A percentile compares a stretch with the other conserved stretches of the same genome.
These are phyloP conservation scores for Dactylellina cionopaga DNA, from an alignment of 2,329 filamentous ascomycete genomes.

Conservation along the genomic window DNA sequence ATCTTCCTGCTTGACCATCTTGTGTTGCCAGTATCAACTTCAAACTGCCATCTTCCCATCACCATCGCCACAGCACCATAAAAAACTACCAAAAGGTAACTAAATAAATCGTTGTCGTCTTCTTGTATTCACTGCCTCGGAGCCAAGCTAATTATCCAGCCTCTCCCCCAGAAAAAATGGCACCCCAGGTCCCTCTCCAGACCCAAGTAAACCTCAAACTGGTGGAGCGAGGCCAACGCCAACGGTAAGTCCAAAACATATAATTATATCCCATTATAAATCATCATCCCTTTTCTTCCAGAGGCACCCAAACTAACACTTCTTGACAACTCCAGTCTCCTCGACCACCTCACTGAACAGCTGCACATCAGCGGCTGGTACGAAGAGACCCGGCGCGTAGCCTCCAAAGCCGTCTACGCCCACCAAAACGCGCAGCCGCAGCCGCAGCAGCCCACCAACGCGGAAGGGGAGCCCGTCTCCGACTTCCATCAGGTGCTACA, in stretches of 20 bases:
- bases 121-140: too few relatives aligned
- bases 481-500: conserved; percentile 40
- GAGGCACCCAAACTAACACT: not conserved
- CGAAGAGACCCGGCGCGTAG: conserved; percentile 33
- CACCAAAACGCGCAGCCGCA: conserved; percentile 27
- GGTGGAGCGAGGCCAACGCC: conserved; percentile 32
- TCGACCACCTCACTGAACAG: conserved; percentile 44
- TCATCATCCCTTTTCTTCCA: not conserved
- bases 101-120: too few relatives aligned
- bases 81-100: not conserved
- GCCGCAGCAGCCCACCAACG: not conserved
- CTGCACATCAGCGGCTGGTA: conserved; percentile 49
- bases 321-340: conserved; percentile 19
- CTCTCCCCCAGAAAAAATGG: conserved; percentile 21
- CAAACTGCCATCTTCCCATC: not conserved
- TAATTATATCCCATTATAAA: not conserved
- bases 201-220: conserved; percentile 43
- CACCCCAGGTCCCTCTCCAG: conserved; percentile 34
- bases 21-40: not conserved
- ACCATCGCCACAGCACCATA: not conserved
- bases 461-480: conserved; percentile 30
- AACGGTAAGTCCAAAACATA: conserved; percentile 41
- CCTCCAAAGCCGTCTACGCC: conserved; percentile 33
- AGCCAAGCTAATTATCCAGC: not conserved
- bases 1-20: not conserved